These are phyloP conservation scores for Macadamia integrifolia DNA, from an alignment of 164 flowering plant species.

Conservation along the genomic window DNA sequence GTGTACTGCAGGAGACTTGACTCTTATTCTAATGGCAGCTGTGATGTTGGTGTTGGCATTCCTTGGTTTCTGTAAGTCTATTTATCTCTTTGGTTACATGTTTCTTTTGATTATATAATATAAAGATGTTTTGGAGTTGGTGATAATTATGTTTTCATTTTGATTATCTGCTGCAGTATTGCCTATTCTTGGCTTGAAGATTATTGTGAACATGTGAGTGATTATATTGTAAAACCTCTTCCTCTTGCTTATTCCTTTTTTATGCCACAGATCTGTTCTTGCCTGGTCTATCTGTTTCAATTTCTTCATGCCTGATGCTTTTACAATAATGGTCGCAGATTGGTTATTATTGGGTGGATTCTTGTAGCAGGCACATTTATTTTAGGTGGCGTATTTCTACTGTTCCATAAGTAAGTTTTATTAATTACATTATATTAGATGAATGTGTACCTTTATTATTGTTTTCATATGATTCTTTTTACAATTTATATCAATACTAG, in stretches of 20 bases:
- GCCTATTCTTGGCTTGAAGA: constrained; percentile 66
- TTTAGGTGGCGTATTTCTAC: constrained; percentile 80
- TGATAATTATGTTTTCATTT: not conserved
- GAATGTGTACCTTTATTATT: not conserved
- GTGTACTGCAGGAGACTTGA: constrained; percentile 52
- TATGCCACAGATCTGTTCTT: not conserved
- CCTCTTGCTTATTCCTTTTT: not conserved
- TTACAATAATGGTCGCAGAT: constrained; percentile 39
- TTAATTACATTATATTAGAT: not conserved
- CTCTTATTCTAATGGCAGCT: constrained; percentile 68
- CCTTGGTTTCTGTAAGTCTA: constrained; percentile 78
- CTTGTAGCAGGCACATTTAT: constrained; percentile 82
- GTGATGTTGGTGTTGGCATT: constrained; percentile 75
- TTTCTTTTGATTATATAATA: not conserved
- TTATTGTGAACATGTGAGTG: constrained; percentile 76
- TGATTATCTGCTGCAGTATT: constrained; percentile 55
- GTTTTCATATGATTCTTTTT: not conserved
- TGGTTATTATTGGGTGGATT: constrained; percentile 88
- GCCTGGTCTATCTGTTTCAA: not conserved
- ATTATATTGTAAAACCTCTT: not conserved
- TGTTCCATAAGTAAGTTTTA: constrained; percentile 78
- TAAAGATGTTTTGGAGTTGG: not conserved
- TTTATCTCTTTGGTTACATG: not conserved
- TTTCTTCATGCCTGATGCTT: not conserved
- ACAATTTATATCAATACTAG: no score